Evolutionary conservation across 805 yeast species (phyloP).

Genomic region (Ogataea trehalophila): DNA sequence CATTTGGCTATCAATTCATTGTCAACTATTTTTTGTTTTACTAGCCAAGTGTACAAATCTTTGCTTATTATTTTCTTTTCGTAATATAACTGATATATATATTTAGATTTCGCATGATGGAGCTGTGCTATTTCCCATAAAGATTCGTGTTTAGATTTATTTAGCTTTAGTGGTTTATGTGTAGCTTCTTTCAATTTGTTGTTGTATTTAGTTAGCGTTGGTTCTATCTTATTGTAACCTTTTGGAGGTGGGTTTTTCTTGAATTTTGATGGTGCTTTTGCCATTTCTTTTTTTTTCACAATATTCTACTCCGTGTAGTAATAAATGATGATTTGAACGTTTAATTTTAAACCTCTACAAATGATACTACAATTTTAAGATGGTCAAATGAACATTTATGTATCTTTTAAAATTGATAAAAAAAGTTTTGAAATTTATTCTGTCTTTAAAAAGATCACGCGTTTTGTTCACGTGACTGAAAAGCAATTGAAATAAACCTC

Average conservation of each 20-base stretch:
- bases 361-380: too few relatives aligned
- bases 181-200: conserved; percentile 53
- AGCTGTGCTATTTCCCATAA: conserved; percentile 67
- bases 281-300: neutral
- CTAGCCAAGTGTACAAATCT: conserved; percentile 69
- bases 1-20: conserved; percentile 68
- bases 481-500: too few relatives aligned
- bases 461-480: too few relatives aligned
- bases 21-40: conserved; percentile 64
- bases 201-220: conserved; percentile 58
- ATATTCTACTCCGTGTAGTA: too few relatives aligned
- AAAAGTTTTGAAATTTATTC: too few relatives aligned
- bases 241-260: conserved; percentile 53
- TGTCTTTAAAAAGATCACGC: too few relatives aligned
- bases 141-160: conserved; percentile 49
- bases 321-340: too few relatives aligned
- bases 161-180: conserved; percentile 32
- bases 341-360: too few relatives aligned
- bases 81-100: conserved; percentile 70
- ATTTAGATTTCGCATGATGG: conserved; percentile 72
- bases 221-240: conserved; percentile 66
- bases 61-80: conserved; percentile 61
- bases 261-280: conserved; percentile 22
- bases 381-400: too few relatives aligned
- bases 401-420: too few relatives aligned